These are phyloP conservation scores for Microdochium nivale DNA, from an alignment of 2,329 filamentous ascomycete species.

Conservation along the genomic window DNA sequence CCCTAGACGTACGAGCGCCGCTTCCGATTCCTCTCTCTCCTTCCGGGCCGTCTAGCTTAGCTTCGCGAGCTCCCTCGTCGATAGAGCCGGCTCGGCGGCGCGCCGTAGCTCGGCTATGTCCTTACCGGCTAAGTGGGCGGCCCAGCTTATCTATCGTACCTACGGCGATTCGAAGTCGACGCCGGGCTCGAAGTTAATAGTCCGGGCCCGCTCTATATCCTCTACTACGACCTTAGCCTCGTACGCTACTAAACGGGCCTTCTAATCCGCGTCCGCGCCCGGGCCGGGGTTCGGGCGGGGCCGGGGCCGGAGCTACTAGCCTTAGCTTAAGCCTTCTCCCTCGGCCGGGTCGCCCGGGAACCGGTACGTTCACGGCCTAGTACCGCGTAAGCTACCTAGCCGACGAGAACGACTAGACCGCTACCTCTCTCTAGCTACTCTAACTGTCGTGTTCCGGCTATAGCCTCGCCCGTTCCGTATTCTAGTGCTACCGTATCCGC, in stretches of 20 bases:
- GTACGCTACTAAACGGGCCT: background rate
- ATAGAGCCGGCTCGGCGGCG: background rate
- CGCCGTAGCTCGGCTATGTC: background rate
- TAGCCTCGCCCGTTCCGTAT: background rate
- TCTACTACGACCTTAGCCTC: background rate
- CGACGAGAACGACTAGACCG: background rate
- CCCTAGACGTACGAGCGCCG: background rate
- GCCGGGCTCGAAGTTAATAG: background rate
- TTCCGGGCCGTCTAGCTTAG: background rate
- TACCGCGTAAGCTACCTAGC: background rate
- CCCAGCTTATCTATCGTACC: background rate
- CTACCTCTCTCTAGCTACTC: background rate
- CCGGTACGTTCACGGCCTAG: background rate
- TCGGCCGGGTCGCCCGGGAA: background rate
- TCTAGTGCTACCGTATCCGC: background rate
- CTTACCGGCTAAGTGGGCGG: background rate
- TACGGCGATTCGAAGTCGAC: background rate
- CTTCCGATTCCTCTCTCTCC: background rate
- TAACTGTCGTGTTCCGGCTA: background rate
- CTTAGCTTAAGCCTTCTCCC: background rate
- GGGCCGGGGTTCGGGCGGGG: background rate
- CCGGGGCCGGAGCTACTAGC: background rate
- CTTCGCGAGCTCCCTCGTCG: background rate
- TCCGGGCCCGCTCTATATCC: background rate
- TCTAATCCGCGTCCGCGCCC: no score